phyloP scores from a whole-genome alignment of 495 filamentous ascomycete genomes.

The Glutinoglossum americanum region DNA sequence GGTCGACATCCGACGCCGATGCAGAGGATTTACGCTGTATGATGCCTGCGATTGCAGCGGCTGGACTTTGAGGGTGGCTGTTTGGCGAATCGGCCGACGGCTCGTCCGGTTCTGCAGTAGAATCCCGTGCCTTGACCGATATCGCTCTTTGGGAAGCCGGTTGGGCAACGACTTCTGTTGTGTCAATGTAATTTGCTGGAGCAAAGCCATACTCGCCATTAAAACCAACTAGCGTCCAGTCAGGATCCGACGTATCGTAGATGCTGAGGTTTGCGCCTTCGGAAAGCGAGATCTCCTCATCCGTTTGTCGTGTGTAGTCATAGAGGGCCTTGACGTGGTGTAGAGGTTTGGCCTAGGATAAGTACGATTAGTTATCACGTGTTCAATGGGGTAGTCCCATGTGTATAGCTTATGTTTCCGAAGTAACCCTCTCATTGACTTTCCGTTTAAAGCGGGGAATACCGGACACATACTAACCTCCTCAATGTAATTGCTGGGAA shows the following conservation, averaged over 20 bases:
- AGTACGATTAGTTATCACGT: not conserved
- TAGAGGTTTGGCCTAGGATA: conserved; percentile 42
- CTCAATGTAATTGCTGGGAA: conserved; percentile 90
- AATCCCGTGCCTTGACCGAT: not conserved
- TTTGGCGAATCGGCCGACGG: conserved; percentile 12
- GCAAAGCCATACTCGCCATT: conserved; percentile 84
- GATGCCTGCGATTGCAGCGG: conserved; percentile 49
- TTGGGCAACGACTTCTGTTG: conserved; percentile 17
- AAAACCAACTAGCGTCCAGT: conserved; percentile 84
- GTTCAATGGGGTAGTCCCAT: not conserved
- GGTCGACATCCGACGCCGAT: conserved; percentile 17
- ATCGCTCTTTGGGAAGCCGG: not conserved
- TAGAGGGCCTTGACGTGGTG: conserved; percentile 68
- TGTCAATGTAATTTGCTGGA: conserved; percentile 91
- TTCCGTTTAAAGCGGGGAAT: not conserved
- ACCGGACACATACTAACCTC: conserved; percentile 41
- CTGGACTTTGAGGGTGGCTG: conserved; percentile 32
- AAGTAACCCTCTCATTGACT: not conserved
- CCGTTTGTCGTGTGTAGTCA: conserved; percentile 91
- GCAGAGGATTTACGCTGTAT: conserved; percentile 30
- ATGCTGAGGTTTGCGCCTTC: conserved; percentile 72
- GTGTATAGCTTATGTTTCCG: not conserved
- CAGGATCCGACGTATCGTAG: conserved; percentile 78
- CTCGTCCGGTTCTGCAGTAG: conserved; percentile 3
- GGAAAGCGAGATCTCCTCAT: conserved; percentile 89